These are phyloP conservation scores for Kwoniella sp. DNA, from an alignment of 768 basidiomycete genomes.

Conservation along the genomic window DNA sequence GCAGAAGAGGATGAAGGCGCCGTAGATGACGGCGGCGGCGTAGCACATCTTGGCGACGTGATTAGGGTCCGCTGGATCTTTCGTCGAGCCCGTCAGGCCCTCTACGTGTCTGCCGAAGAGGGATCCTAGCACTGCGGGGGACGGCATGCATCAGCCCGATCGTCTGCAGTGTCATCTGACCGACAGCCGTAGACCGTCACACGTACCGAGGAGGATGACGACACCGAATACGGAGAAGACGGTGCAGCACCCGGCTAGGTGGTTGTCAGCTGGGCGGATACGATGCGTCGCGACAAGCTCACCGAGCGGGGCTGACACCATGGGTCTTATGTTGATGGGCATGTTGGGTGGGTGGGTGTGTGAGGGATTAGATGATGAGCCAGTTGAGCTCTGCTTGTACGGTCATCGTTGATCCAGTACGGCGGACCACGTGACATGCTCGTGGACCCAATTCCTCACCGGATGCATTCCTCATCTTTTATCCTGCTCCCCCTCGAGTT, in stretches of 20 bases:
- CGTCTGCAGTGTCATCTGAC: too few relatives aligned
- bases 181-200: neutral
- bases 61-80: conserved; percentile 49
- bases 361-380: neutral
- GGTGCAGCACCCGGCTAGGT: conserved; percentile 47
- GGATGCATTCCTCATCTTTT: neutral
- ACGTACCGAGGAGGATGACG: conserved; percentile 48
- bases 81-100: conserved; percentile 50
- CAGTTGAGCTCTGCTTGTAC: neutral
- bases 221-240: conserved; percentile 49
- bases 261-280: conserved; percentile 8
- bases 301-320: conserved; percentile 48
- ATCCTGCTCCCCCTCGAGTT: neutral
- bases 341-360: neutral
- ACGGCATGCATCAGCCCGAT: too few relatives aligned
- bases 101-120: conserved; percentile 48
- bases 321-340: conserved; percentile 38
- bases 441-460: neutral
- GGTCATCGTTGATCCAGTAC: neutral
- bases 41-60: conserved; percentile 52
- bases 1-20: conserved; percentile 49
- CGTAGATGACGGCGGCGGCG: conserved; percentile 50
- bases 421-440: too few relatives aligned
- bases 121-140: conserved; percentile 45
- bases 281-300: conserved; percentile 1